Evolutionary conservation across 495 filamentous ascomycete genomes (phyloP), one percentile per base, ranked within the genome.

Genomic region (Daldinia loculata): DNA sequence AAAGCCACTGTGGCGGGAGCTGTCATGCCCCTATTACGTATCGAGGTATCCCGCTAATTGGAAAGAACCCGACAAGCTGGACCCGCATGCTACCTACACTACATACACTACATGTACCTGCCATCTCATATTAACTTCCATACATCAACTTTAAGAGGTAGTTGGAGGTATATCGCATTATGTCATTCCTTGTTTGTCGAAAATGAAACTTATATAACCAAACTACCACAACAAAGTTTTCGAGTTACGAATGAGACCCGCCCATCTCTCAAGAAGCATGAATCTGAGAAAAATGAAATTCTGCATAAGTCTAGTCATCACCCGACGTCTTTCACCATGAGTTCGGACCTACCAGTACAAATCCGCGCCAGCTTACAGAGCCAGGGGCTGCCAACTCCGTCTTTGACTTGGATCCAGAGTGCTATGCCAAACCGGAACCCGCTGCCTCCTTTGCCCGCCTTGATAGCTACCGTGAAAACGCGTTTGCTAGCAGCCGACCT

Each of bases 401-500:
- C 82, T 12, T 56, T 74, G 19, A 17, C 80, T 38, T 84, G 79
- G 78, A 79, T 83, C 0, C 70, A 64, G 34, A 66, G 69, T 36
- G 75, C 83, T 15, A 38, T 79, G 43, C 62, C 70, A n/a, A 73
- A 74, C 22, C 81, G 83, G 62, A 76, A 62, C 55, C 79, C 80
- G 19, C 87, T 86, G 6, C 87, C 89, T 0, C 91, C 94, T 5
- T 76, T 93, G 26, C 84, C 89, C 14, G 89, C 91, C 12, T 84
- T 98, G 17, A 82, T 89, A 56, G 89, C 92, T 51, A 96, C 95
- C 15, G 91, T 93, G 15, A 86, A 91, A 45, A 90, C 92, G 76
- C 94, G 94, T 58, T 78, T 98, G 26, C 88, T 97, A 6, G 85
- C 89, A 50, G 87, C 90, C 24, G 91, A 98, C 82, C 85, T 97